Base-by-base conservation (phyloP, 805 yeast genomes). In the Cyberlindnera suaveolens region DNA sequence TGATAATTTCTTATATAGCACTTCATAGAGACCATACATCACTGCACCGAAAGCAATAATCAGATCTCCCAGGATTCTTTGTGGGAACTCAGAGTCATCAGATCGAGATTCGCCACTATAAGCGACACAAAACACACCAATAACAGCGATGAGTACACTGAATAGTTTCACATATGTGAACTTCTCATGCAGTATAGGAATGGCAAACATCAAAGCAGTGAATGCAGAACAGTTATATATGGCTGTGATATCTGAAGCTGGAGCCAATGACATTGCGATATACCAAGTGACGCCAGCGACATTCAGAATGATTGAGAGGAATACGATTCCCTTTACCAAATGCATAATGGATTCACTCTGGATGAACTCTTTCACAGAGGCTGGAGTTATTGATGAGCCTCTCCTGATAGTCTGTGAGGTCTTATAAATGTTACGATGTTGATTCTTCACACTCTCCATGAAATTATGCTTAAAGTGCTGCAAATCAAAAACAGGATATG, bases 141-240 rank as follows among this genome's bases (percentile, higher is more conserved):
- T 43, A 6, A 87, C 66, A 8, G 96, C 93, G 33, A 82, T 67
- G 1, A 78, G 49, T 15, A 88, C 96, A n/a, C 89, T 77, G 26
- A 69, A 55, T 9, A 78, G 70, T 61, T 88, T 87, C 40, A 75
- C 55, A 68, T 77, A 69, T 4, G 81, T 75, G 54, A 86, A 77
- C 38, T 63, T 66, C 55, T 88, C 96, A 30, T 75, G 66, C 40
- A 88, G 67, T 17, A 88, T 62, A 1, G 89, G 85, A 23, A 88
- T 80, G 4, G 95, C 87, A 63, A 88, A 87, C 14, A 85, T 75
- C 56, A 88, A 82, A 0, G 96, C 96, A 4, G 90, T 82, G 60
- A 88, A 88, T 0, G 96, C 95, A 14, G 91, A 82, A 59, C 93
- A 86, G 65, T 88, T 87, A 65, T 87, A 88, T 47, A 87, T 87